Base-by-base conservation (phyloP, 2,329 filamentous ascomycete genomes). In the Diaporthe eres region DNA sequence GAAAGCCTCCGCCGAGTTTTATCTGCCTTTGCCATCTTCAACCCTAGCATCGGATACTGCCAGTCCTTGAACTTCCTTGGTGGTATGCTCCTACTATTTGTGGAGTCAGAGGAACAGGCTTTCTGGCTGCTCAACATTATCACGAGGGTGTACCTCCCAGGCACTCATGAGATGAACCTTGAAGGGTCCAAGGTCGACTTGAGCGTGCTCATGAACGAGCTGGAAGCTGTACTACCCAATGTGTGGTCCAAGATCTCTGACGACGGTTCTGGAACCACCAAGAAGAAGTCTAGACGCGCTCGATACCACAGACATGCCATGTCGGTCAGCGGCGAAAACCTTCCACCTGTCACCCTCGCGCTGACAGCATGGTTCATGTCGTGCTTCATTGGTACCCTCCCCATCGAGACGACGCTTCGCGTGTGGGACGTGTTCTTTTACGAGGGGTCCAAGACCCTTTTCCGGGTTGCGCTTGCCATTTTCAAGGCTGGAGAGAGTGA, bases 331-430 rank as follows among this genome's bases (percentile, higher is more conserved):
- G 71, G 71, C 25, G 74, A 75, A 25, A 70, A 76, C 60, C 89
- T 98, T 15, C 96, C 96, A 0, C 96, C 96, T 17, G 96, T 98
- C 78, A 97, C 95, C 0, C 89, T 98, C 7, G 97, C 95, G 79
- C 95, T 97, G 84, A 98, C 96, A 13, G 94, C 96, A 5, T 98
- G 96, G 96, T 97, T 98, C 84, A 98, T 98, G 96, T 97, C 94
- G 67, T 94, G 97, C 80, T 98, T 97, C 83, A 97, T 98, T 77
- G 95, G 96, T 72, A 98, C 95, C 0, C 87, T 98, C 25, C 96
- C 96, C 2, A 95, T 98, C 77, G 96, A 98, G 85, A 95, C 94
- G 25, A 96, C 96, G 0, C 89, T 98, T 25, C 93, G 96, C 10
- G 95, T 98, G 1, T 98, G 96, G 96, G 96, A 98, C 80, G 92